Conservation (phyloP, 768 basidiomycete species). For the Rhodotorula kratochvilovae region DNA sequence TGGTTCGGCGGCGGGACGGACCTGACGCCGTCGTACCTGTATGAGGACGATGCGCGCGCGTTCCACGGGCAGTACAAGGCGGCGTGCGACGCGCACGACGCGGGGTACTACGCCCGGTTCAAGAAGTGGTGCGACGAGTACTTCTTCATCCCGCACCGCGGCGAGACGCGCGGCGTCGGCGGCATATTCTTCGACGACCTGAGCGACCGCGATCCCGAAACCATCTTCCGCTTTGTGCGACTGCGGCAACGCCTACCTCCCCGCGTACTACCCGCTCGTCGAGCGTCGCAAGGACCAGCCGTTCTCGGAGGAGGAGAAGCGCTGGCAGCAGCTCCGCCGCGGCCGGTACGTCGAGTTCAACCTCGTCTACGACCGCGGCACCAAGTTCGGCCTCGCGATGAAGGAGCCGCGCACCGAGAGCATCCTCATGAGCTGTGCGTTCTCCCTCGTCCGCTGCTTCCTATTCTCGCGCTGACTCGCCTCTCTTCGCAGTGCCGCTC, state of each 20-base stretch:
- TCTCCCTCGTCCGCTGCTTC: not conserved
- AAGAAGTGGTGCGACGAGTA: slow-evolving; percentile 98
- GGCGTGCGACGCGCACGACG: slow-evolving; percentile 70
- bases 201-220: slow-evolving; percentile 56
- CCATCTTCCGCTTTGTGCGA: slow-evolving; percentile 73
- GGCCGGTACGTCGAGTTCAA: slow-evolving; percentile 96
- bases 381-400: slow-evolving; percentile 66
- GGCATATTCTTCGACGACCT: slow-evolving; percentile 97
- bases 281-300: slow-evolving; percentile 51
- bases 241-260: slow-evolving; percentile 75
- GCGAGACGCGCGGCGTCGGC: slow-evolving; percentile 80
- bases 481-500: slow-evolving; percentile 57
- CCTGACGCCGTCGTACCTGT: slow-evolving; percentile 88
- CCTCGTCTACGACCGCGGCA: slow-evolving; percentile 77
- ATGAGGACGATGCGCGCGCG: slow-evolving; percentile 75
- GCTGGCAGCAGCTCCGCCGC: slow-evolving; percentile 88
- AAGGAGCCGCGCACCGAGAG: slow-evolving; percentile 80
- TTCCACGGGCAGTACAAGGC: slow-evolving; percentile 75
- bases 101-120: slow-evolving; percentile 66
- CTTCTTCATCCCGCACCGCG: slow-evolving; percentile 83
- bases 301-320: slow-evolving; percentile 58
- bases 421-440: slow-evolving; percentile 67
- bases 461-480: not conserved
- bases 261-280: slow-evolving; percentile 85
- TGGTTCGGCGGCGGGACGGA: slow-evolving; percentile 99